A percentile compares a stretch with the other conserved stretches of the same genome.
Evolutionary conservation across 768 basidiomycete species (phyloP).

Genomic region (Rubroboletus pulcherrimus): DNA sequence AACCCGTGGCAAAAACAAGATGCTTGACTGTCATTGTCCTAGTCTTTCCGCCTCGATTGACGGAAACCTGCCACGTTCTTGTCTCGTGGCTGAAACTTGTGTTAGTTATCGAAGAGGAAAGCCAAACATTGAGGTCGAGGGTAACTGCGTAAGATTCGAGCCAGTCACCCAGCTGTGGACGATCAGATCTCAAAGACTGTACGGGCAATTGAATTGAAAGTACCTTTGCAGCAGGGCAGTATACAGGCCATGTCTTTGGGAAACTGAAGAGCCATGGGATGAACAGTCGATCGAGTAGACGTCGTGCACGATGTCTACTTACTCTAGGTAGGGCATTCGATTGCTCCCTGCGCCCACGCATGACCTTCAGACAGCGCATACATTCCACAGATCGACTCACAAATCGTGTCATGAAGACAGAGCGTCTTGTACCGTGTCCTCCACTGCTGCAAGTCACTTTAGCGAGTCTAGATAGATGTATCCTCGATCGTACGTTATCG

Average conservation of each 20-base stretch:
- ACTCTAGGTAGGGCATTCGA: conserved; percentile 55
- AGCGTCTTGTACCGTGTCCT: conserved; percentile 54
- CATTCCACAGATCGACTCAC: conserved; percentile 31
- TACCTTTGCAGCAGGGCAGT: conserved; percentile 49
- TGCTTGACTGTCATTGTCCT: conserved; percentile 42
- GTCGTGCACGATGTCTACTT: conserved; percentile 14
- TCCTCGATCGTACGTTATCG: conserved; percentile 33
- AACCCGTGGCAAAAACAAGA: conserved; percentile 54
- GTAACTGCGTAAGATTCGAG: conserved; percentile 56
- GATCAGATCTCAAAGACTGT: neutral
- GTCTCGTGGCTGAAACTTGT: conserved; percentile 34
- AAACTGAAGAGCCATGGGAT: conserved; percentile 35
- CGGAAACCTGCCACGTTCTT: conserved; percentile 40
- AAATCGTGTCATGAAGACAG: conserved; percentile 49
- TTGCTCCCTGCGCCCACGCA: conserved; percentile 38
- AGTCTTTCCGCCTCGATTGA: conserved; percentile 30
- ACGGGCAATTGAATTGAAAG: neutral
- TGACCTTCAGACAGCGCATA: conserved; percentile 2
- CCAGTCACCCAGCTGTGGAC: conserved; percentile 53
- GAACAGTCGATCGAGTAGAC: neutral
- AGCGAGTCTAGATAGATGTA: neutral
- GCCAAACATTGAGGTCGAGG: conserved; percentile 63
- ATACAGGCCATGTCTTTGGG: conserved; percentile 51
- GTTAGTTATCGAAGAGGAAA: conserved; percentile 37
- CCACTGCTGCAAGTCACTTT: conserved; percentile 33